A percentile compares a stretch with the other conserved stretches of the same genome.
phyloP scores from a whole-genome alignment of 306 rosid species.

The Ormosia semicastrata region DNA sequence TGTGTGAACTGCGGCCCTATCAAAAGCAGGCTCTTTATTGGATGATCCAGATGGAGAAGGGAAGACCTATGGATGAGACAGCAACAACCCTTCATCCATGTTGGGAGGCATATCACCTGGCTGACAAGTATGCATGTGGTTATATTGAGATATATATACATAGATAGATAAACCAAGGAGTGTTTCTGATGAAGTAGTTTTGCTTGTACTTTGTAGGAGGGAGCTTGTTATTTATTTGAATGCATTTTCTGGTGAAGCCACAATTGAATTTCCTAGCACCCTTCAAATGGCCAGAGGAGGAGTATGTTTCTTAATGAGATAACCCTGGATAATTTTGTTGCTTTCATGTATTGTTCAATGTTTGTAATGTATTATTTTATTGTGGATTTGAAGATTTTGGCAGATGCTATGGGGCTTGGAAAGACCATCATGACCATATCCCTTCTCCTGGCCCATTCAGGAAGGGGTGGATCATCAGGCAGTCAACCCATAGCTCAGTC shows the following conservation, averaged over 20 bases:
- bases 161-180: neutral
- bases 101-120: constrained; percentile 89
- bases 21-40: constrained; percentile 92
- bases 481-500: constrained; percentile 44
- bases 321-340: constrained; percentile 7
- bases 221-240: constrained; percentile 71
- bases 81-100: constrained; percentile 92
- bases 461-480: constrained; percentile 53
- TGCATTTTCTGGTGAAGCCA: constrained; percentile 92
- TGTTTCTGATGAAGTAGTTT: constrained; percentile 21
- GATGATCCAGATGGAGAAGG: constrained; percentile 89
- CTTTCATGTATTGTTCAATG: neutral
- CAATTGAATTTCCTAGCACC: constrained; percentile 89
- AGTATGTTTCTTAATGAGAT: constrained; percentile 53
- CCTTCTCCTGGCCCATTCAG: constrained; percentile 74
- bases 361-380: constrained; percentile 30
- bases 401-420: constrained; percentile 99
- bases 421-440: constrained; percentile 96
- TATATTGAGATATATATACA: neutral
- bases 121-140: constrained; percentile 59
- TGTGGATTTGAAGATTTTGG: constrained; percentile 72
- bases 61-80: constrained; percentile 58
- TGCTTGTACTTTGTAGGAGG: constrained; percentile 54
- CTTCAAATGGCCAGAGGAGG: constrained; percentile 97
- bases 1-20: constrained; percentile 81